phyloP scores from a whole-genome alignment of 1,284 basidiomycete species.

The Hortiboletus rubellus region DNA sequence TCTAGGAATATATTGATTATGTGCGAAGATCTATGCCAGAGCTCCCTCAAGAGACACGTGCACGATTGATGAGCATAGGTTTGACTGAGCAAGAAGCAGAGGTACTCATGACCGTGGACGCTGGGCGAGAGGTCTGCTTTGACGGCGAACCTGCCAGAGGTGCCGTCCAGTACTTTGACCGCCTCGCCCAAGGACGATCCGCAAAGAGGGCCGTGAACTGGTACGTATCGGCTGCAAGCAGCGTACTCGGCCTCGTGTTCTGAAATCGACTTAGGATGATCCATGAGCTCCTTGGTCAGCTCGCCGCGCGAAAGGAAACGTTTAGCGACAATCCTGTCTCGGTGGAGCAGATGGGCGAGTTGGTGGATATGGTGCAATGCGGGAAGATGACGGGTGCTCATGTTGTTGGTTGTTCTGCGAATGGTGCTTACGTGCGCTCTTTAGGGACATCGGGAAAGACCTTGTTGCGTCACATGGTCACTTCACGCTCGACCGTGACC shows the following conservation, averaged over 20 bases:
- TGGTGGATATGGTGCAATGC: conserved; percentile 75
- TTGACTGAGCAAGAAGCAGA: conserved; percentile 64
- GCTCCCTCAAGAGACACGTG: conserved; percentile 68
- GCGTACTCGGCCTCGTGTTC: neutral
- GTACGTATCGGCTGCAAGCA: conserved; percentile 43
- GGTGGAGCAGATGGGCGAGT: conserved; percentile 64
- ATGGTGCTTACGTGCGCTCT: neutral
- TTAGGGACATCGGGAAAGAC: conserved; percentile 68
- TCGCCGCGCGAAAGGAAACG: conserved; percentile 57
- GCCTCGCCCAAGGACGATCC: conserved; percentile 55
- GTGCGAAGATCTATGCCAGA: conserved; percentile 70
- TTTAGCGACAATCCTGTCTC: conserved; percentile 68
- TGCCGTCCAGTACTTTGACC: conserved; percentile 77
- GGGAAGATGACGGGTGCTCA: conserved; percentile 65
- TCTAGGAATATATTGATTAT: conserved; percentile 59
- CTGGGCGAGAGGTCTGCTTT: conserved; percentile 50
- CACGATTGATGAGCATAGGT: conserved; percentile 54
- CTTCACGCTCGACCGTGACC: conserved; percentile 39
- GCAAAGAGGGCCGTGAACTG: conserved; percentile 83
- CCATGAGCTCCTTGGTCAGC: conserved; percentile 81
- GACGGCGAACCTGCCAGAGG: conserved; percentile 42
- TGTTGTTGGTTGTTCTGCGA: too few relatives aligned
- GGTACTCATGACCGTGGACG: conserved; percentile 75
- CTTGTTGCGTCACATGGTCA: conserved; percentile 64
- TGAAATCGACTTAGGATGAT: conserved; percentile 62